Percentiles rank a stretch among this genome's conserved stretches.
phyloP scores from a whole-genome alignment of 179 eudicot genomes.

The Beta macrorhiza region DNA sequence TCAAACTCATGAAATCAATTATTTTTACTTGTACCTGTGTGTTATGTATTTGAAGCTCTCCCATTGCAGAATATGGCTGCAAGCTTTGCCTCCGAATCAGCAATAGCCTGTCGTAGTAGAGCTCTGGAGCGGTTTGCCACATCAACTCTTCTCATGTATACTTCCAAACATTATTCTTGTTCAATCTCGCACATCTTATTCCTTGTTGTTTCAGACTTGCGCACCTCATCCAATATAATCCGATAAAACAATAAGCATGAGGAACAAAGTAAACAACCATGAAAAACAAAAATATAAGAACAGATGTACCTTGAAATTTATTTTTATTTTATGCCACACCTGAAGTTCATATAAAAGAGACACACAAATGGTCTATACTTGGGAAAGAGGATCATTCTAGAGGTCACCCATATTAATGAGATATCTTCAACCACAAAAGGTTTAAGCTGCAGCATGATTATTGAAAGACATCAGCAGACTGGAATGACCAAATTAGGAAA shows the following conservation, averaged over 20 bases:
- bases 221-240: conserved; percentile 95
- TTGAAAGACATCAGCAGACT: neutral
- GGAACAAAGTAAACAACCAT: conserved; percentile 7
- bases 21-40: conserved; percentile 59
- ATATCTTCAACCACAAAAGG: conserved; percentile 14
- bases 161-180: conserved; percentile 71
- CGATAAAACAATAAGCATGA: conserved; percentile 20
- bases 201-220: conserved; percentile 77
- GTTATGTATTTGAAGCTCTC: conserved; percentile 77
- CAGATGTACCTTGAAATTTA: conserved; percentile 3
- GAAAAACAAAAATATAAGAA: conserved; percentile 2
- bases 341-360: conserved; percentile 83
- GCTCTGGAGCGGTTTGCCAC: conserved; percentile 81
- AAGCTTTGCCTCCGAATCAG: conserved; percentile 95
- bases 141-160: conserved; percentile 85
- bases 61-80: conserved; percentile 88
- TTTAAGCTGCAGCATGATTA: conserved; percentile 6
- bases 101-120: conserved; percentile 80
- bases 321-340: conserved; percentile 41
- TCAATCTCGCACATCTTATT: conserved; percentile 83
- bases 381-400: conserved; percentile 52
- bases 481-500: neutral
- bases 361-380: conserved; percentile 72
- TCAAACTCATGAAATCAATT: neutral
- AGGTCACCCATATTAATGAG: conserved; percentile 45